phyloP scores from a whole-genome alignment of 2,329 filamentous ascomycete species.

The Talaromyces sp. region DNA sequence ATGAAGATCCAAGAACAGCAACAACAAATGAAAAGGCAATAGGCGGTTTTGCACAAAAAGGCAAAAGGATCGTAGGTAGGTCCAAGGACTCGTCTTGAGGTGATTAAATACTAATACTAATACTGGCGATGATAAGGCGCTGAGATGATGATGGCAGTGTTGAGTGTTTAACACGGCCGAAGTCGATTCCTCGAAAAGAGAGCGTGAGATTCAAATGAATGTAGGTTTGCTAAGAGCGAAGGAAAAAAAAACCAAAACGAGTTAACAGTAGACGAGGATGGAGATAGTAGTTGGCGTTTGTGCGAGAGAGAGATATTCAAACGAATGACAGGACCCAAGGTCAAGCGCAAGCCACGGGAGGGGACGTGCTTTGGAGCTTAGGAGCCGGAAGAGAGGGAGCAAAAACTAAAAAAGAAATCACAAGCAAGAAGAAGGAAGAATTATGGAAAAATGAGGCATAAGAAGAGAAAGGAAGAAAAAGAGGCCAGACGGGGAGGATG shows the following conservation, averaged over 20 bases:
- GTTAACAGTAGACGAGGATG: neutral
- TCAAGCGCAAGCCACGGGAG: slow-evolving; percentile 18
- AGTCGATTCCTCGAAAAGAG: neutral
- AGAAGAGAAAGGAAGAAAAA: slow-evolving; percentile 24
- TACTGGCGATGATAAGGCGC: neutral
- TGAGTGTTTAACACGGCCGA: neutral
- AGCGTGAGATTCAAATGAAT: neutral
- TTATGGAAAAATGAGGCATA: slow-evolving; percentile 25
- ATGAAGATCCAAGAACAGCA: slow-evolving; percentile 3
- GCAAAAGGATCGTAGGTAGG: neutral
- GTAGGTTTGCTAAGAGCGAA: neutral
- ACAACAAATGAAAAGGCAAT: neutral
- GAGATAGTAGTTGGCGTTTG: neutral
- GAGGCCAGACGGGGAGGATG: slow-evolving; percentile 26
- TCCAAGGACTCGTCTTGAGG: neutral
- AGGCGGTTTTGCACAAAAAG: neutral
- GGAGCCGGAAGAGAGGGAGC: slow-evolving; percentile 20
- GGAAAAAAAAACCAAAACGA: slow-evolving; percentile 1
- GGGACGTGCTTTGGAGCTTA: slow-evolving; percentile 15
- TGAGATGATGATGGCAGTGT: neutral
- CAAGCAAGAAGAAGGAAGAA: slow-evolving; percentile 18
- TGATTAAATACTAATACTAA: slow-evolving; percentile 11
- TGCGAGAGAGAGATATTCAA: slow-evolving; percentile 12
- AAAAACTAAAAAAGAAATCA: slow-evolving; percentile 19
- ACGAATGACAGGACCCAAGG: slow-evolving; percentile 32